Evolutionary conservation across 2,329 filamentous ascomycete species (phyloP), one percentile per base, ranked within the genome.

Genomic region (Fonsecaea multimorphosa): DNA sequence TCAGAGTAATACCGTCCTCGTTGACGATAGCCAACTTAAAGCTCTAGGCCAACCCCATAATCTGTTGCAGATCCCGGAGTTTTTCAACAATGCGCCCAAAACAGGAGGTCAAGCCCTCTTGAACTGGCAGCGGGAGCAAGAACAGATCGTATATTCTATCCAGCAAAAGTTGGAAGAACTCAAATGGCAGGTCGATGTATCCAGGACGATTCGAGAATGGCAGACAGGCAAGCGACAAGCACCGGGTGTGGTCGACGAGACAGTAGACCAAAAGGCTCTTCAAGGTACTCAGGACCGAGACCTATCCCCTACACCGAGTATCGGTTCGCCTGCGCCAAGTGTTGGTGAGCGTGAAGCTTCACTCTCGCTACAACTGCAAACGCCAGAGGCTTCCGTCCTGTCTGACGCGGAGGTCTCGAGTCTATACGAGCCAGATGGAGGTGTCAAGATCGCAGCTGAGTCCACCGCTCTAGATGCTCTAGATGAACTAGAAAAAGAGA

Each of bases 1-100:
- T 72, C 93, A 97, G 78, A 84, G 84, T 58, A 96, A 98, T 77
- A 98, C 95, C 0, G 84, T 98, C 6, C 83, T 99, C 29, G 87
- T 98, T 44, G 95, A 99, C 72, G 95, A 98, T 78, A 91, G 89
- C 32, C 73, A 79, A 0, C 84, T 93, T 73, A 99, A 98, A 81
- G 93, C 89, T 0, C 83, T 86, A 29, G 89, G 85, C 62, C 92
- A 99, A 77, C 95, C 95, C 0, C 86, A 87, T 79, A 98, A 98
- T 73, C 83, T 95, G 24, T 79, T 98, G 9, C 82, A 88, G 70
- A 84, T 98, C 24, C 91, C 93, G 0, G 92, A 96, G 77, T 97
- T 95, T 74, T 76, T 77, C 12, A 58, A 77, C 72, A 66, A 65
- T 44, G 62, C 58, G 8, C 66, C 58, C 22, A 54, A 49, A 59